These are phyloP conservation scores for Claviceps purpurea DNA, from an alignment of 2,329 filamentous ascomycete species.

Conservation along the genomic window DNA sequence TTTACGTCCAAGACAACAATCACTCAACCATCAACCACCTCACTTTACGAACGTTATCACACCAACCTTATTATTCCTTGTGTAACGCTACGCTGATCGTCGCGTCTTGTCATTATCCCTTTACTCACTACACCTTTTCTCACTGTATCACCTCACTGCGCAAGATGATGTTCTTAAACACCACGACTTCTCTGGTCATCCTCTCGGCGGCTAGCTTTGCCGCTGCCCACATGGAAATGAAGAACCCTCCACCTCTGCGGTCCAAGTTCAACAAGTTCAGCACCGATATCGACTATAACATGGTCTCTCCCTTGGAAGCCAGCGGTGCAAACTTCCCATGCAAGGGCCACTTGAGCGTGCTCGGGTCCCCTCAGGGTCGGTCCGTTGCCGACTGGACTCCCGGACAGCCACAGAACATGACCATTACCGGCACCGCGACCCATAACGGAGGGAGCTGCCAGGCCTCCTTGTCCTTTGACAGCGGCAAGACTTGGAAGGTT, in stretches of 20 bases:
- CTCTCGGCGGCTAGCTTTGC: conserved; percentile 29
- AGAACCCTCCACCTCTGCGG: conserved; percentile 35
- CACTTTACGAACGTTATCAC: background rate
- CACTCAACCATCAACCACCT: background rate
- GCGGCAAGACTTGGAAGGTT: conserved; percentile 44
- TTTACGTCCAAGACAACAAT: background rate
- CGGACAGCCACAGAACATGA: conserved; percentile 39
- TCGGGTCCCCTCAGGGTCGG: conserved; percentile 35
- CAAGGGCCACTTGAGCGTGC: conserved; percentile 46
- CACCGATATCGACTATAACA: conserved; percentile 51
- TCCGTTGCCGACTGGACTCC: conserved; percentile 41
- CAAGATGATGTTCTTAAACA: background rate
- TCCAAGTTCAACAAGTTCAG: conserved; percentile 39
- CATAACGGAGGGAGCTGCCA: conserved; percentile 52
- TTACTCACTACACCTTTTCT: too few relatives aligned
- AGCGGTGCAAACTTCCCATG: conserved; percentile 60
- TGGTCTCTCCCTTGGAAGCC: conserved; percentile 50
- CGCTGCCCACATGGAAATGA: conserved; percentile 45
- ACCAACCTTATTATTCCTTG: background rate
- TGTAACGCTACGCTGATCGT: background rate
- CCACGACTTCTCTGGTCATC: conserved; percentile 23
- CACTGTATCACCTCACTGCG: too few relatives aligned
- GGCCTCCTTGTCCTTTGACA: conserved; percentile 47
- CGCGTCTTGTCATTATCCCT: background rate
- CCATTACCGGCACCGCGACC: conserved; percentile 34